Evolutionary conservation across 768 basidiomycete species (phyloP).

Genomic region (Phylloporus arenicola): DNA sequence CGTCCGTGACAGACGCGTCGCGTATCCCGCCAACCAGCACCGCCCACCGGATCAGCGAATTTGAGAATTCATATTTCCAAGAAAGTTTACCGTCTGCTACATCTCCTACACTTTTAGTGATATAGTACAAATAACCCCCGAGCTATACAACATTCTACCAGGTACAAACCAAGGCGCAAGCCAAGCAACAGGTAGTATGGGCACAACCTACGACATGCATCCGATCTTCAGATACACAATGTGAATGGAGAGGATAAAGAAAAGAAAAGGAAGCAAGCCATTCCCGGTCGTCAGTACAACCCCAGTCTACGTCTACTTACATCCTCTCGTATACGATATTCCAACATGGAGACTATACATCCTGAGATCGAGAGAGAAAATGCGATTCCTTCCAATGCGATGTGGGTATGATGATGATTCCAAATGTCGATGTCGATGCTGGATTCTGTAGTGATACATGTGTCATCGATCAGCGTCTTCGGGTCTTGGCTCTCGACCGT

Average conservation of each 20-base stretch:
- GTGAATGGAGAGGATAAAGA: slow-evolving; percentile 2
- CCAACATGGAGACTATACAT: slow-evolving; percentile 13
- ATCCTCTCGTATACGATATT: background rate
- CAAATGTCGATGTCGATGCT: slow-evolving; percentile 13
- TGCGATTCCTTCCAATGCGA: slow-evolving; percentile 16
- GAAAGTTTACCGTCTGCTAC: slow-evolving; percentile 12
- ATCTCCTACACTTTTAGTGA: slow-evolving; percentile 9
- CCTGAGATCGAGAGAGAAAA: slow-evolving; percentile 20
- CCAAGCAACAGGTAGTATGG: slow-evolving; percentile 17
- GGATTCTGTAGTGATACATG: slow-evolving; percentile 10
- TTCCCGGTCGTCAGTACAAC: slow-evolving; percentile 17
- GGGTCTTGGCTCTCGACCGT: slow-evolving; percentile 25
- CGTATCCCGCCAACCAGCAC: slow-evolving; percentile 5
- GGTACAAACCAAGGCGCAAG: slow-evolving; percentile 19
- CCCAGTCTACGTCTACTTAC: slow-evolving; percentile 14
- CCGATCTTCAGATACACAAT: slow-evolving; percentile 18
- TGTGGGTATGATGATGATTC: slow-evolving; percentile 19
- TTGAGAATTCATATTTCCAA: slow-evolving; percentile 10
- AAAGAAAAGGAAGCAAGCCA: slow-evolving; percentile 4
- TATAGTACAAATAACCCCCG: slow-evolving; percentile 21
- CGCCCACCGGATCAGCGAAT: background rate
- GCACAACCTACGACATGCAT: slow-evolving; percentile 4
- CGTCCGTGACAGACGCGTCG: slow-evolving; percentile 26
- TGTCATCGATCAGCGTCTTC: slow-evolving; percentile 25
- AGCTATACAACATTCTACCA: slow-evolving; percentile 12